Conservation (phyloP, 202 grass and related monocot genomes). For the Eragrostis tef region DNA sequence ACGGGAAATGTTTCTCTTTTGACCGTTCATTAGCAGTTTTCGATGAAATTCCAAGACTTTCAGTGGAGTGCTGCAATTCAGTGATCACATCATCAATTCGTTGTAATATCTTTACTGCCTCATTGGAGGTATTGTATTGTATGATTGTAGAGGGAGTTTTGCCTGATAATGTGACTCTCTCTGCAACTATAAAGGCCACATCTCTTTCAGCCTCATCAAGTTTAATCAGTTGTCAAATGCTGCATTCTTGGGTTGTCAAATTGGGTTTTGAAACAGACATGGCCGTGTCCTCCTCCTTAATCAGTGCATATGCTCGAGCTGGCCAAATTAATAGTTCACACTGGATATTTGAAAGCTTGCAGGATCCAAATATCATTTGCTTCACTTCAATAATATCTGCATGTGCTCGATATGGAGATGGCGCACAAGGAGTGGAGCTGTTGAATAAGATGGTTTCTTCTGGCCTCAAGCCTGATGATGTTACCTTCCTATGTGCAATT, state of each 20-base stretch:
- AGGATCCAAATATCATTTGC: conserved; percentile 48
- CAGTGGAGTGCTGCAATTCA: conserved; percentile 46
- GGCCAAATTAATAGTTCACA: conserved; percentile 37
- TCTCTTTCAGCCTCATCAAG: conserved; percentile 39
- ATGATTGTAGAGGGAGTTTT: conserved; percentile 39
- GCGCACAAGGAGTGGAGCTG: conserved; percentile 20
- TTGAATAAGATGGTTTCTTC: conserved; percentile 41
- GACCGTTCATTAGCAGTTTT: conserved; percentile 30
- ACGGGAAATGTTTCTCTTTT: conserved; percentile 46
- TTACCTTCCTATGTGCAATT: conserved; percentile 46
- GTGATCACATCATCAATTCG: conserved; percentile 38
- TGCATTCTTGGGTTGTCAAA: conserved; percentile 44
- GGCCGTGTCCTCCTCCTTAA: conserved; percentile 47
- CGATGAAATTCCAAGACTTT: conserved; percentile 43
- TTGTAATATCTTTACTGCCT: conserved; percentile 29
- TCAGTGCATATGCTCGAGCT: conserved; percentile 40
- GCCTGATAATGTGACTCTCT: conserved; percentile 49
- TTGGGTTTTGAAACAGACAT: conserved; percentile 43
- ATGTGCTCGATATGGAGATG: conserved; percentile 33
- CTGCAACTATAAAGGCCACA: conserved; percentile 42
- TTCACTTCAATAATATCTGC: conserved; percentile 44
- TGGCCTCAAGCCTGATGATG: conserved; percentile 42
- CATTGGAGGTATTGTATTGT: conserved; percentile 27
- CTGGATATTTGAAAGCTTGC: conserved; percentile 42
- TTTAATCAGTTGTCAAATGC: conserved; percentile 36